A percentile compares a stretch with the other conserved stretches of the same genome.
Evolutionary conservation across 305 asterid species (phyloP).

Genomic region (Ilex paraguariensis): DNA sequence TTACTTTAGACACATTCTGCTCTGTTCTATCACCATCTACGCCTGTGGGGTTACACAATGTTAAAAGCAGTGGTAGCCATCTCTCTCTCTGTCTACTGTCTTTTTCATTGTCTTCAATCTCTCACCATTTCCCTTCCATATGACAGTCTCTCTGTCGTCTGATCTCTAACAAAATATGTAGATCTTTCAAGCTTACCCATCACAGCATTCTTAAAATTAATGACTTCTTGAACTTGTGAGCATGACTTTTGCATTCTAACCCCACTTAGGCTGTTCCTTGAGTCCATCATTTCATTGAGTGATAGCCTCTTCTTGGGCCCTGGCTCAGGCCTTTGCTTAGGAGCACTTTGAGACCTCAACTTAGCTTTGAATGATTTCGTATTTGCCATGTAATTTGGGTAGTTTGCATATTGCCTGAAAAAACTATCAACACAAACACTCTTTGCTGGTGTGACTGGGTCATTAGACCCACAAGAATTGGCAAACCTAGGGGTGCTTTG

Average conservation of each 20-base stretch:
- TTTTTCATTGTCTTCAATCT: not conserved
- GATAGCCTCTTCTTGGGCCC: slow-evolving; percentile 36
- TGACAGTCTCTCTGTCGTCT: not conserved
- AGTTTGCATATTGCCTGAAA: not conserved
- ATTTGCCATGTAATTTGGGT: not conserved
- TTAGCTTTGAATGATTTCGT: not conserved
- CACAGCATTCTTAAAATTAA: slow-evolving; percentile 58
- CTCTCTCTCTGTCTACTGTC: not conserved
- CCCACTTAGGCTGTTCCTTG: slow-evolving; percentile 58
- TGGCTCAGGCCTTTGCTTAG: slow-evolving; percentile 43
- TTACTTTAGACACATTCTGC: slow-evolving; percentile 6
- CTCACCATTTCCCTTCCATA: slow-evolving; percentile 2
- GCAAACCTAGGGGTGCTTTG: not conserved
- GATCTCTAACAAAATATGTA: slow-evolving; percentile 24
- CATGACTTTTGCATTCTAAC: slow-evolving; percentile 62
- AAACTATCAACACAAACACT: not conserved
- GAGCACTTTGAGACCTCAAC: slow-evolving; percentile 2
- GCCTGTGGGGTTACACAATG: not conserved
- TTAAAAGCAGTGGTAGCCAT: not conserved
- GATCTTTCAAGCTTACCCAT: slow-evolving; percentile 49
- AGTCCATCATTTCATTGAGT: slow-evolving; percentile 52
- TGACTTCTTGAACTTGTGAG: slow-evolving; percentile 53
- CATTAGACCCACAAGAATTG: not conserved
- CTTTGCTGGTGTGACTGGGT: not conserved
- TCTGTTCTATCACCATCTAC: slow-evolving; percentile 8